Base-by-base conservation (phyloP, 2,329 filamentous ascomycete species). In the Hortaea sp. region DNA sequence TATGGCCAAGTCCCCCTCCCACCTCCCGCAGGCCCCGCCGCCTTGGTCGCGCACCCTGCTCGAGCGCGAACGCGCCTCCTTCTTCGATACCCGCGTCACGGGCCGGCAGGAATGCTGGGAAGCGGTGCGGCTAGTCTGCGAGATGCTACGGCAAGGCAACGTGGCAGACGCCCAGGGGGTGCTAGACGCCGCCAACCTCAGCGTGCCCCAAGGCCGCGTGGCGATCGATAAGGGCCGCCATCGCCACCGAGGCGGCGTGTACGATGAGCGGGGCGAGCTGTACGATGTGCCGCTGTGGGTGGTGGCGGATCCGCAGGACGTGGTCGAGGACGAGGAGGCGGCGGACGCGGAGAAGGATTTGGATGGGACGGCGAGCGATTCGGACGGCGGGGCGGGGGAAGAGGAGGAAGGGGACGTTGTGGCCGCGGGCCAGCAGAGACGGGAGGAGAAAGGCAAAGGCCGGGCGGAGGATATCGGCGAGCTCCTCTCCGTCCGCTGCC, bases 71-170 rank as follows among this genome's bases (percentile, higher is more conserved):
- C 78, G 90, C 42, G 69, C 69, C 42, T 88, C 88, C 51, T 95
- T 94, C 72, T 97, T 94, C 66, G 88, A 95, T 50, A 95, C 89
- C 1, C 74, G 88, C 41, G 86, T 94, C 11, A 85, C 84, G 0
- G 88, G 88, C 2, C 75, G 79, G 4, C 59, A 75, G 4, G 86
- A 95, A 64, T 76, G 92, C 28, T 97, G 90, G 90, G 79, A 79
- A 55, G 82, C 85, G 0, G 65, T 95, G 10, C 75, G 76, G 40
- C 70, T 79, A 1, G 84, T 82, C 0, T 72, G 88, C 12, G 77
- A 84, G 50, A 69, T 85, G 5, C 63, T 95, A 50, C 83, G 83
- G 69, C 56, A 61, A 0, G 72, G 68, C 0, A 61, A 69, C 29
- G 54, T 72, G 34, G 61, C 59, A 31, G 65, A 68, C 41, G 89